Base-by-base conservation (phyloP, 2,329 filamentous ascomycete species). In the Phialemonium atrogriseum region DNA sequence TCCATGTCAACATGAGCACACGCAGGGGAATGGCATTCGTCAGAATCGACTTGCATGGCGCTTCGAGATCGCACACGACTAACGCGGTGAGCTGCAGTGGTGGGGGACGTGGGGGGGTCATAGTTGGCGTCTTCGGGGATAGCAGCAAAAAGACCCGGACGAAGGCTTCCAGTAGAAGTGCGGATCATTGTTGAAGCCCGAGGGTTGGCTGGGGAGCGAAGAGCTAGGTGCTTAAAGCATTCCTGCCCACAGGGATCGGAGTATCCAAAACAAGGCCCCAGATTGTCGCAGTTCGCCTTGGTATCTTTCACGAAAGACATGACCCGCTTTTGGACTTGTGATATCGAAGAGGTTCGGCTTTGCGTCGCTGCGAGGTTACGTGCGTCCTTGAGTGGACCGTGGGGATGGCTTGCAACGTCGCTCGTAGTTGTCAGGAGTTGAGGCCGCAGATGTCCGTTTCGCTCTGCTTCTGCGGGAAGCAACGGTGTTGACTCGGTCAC, bases 281-380 rank as follows among this genome's bases (percentile, higher is more conserved):
- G 52, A 41, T 73, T 68, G 38, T 80, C 74, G 43, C 76, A 80
- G 44, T 77, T 72, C 20, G 63, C 47, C 49, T 80, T 80, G 14
- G 68, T 76, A 44, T 80, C 76, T 48, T 70, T 74, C 38, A 80
- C 70, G 50, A 80, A 80, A 26, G 75, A 80, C 52, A 78, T 55
- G 23, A 80, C 68, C 14, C 71, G 62, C 35, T 67, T 65, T 25
- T 66, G 68, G 22, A 80, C 60, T 36, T 69, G 55, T 7, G 62
- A 45, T 52, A 78, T 68, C 5, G 74, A 77, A 3, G 67, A 65
- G 15, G 71, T 59, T 18, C 70, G 59, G 18, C 52, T 52, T n/a
- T 51, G 40, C 0, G 52, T 52, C 4, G 48, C 41, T 4, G 51
- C 40, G 17, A 41, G 43, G 11, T 46, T 42, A 32, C 34, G n/a